Conservation (phyloP, 1,284 basidiomycete species). For the Leccinum subrobustum region DNA sequence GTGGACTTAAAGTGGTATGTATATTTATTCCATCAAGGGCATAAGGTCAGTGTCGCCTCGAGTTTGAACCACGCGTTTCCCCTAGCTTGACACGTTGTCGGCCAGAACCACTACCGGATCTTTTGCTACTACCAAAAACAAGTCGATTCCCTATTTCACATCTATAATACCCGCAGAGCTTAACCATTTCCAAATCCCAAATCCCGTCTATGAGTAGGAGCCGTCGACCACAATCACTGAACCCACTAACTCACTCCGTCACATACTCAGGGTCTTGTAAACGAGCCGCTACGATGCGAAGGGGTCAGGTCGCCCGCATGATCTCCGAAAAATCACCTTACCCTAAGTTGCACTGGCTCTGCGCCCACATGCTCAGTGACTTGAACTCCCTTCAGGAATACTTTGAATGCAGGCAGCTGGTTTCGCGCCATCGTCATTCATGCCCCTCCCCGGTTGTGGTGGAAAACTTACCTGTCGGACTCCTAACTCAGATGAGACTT, state of each 20-base stretch:
- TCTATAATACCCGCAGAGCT: conserved; percentile 18
- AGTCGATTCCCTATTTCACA: conserved; percentile 14
- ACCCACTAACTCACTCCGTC: conserved; percentile 10
- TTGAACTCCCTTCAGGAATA: conserved; percentile 69
- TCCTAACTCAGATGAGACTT: conserved; percentile 61
- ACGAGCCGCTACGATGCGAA: conserved; percentile 27
- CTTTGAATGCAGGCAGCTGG: conserved; percentile 76
- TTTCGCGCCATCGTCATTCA: conserved; percentile 16
- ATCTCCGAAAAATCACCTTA: conserved; percentile 17
- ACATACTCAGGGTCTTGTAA: conserved; percentile 32
- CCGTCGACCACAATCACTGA: conserved; percentile 11
- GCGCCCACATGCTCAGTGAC: conserved; percentile 66
- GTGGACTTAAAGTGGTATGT: conserved; percentile 3
- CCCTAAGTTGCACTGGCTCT: conserved; percentile 33
- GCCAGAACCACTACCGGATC: conserved; percentile 1
- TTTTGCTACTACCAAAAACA: background rate
- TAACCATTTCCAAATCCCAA: conserved; percentile 15
- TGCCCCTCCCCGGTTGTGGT: conserved; percentile 7
- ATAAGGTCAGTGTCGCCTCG: conserved; percentile 18
- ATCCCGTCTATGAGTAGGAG: conserved; percentile 21
- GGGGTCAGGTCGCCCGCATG: conserved; percentile 25
- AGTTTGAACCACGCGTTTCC: conserved; percentile 15
- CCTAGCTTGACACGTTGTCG: conserved; percentile 22
- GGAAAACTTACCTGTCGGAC: conserved; percentile 61
- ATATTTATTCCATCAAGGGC: conserved; percentile 6